Evolutionary conservation across 225 moss, liverwort and hornwort species (phyloP).

Genomic region (Anthoceros angustus): DNA sequence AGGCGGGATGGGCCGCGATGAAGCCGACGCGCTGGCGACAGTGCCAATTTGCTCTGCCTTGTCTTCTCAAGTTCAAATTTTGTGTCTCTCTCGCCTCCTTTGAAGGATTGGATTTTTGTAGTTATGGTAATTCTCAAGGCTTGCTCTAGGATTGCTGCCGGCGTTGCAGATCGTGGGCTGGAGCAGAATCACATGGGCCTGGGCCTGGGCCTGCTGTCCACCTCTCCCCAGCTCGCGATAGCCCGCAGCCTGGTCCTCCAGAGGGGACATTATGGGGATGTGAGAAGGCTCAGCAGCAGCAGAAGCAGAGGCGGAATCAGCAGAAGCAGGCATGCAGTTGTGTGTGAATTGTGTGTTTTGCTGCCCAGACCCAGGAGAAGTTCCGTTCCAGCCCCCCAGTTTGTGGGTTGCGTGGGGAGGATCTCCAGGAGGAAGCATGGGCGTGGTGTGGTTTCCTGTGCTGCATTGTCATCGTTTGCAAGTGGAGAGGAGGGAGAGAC

Average conservation of each 20-base stretch:
- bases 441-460: background rate
- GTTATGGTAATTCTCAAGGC: background rate
- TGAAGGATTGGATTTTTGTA: background rate
- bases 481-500: background rate
- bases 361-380: too few relatives aligned
- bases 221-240: background rate
- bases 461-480: background rate
- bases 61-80: background rate
- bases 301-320: background rate
- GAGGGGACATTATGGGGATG: background rate
- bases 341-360: background rate
- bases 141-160: background rate
- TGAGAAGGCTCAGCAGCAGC: too few relatives aligned
- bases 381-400: too few relatives aligned
- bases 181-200: background rate
- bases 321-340: background rate
- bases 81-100: background rate
- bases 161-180: background rate
- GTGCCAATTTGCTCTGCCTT: background rate
- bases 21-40: background rate
- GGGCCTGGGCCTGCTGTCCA: background rate
- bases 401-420: too few relatives aligned
- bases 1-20: background rate
- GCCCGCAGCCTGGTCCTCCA: background rate
- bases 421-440: background rate